Evolutionary conservation across 345 rosid species (phyloP), one percentile per base, ranked within the genome.

Genomic region (Corchorus capsularis): DNA sequence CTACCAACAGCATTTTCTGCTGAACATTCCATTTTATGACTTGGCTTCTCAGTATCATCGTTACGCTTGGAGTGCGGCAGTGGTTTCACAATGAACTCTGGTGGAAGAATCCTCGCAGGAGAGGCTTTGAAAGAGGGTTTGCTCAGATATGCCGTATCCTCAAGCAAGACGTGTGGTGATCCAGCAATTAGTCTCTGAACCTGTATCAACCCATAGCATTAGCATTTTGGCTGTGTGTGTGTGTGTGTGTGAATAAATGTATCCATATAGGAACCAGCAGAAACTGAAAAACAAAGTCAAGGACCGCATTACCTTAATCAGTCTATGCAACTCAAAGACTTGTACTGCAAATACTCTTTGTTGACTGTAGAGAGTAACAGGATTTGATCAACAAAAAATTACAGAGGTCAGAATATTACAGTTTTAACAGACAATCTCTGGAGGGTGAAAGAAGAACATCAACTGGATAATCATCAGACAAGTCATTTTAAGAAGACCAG

Each of bases 301-400:
- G 47, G 56, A 65, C 47, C 20, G 49, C 41, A 69, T 79, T 86
- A 94, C 98, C 98, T 93, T 93, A 54, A 93, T 87, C 82, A 94
- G 86, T 82, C 97, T 88, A 83, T 94, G 98, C 87, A 94, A 86
- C 92, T 94, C 97, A 60, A 93, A 93, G 69, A 93, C 89, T 87
- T 94, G 98, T 66, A 87, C 86, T 0, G 96, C 89, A 89, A 92
- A 94, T 83, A 91, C 85, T 85, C 96, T 89, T 88, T 93, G 98
- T 79, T 94, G 98, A 84, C 98, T 91, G 98, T 82, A 89, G 78
- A 75, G 80, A 89, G 82, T 71, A 79, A 78, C 46, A 83, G 56
- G 78, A 78, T 53, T 76, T 61, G 34, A 82, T 82, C 87, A 86
- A 75, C 70, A 82, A 78, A 62, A 49, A 35, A 76, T 39, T 64